Evolutionary conservation across 2,329 filamentous ascomycete genomes (phyloP).

Genomic region (Neoascochyta sp.): DNA sequence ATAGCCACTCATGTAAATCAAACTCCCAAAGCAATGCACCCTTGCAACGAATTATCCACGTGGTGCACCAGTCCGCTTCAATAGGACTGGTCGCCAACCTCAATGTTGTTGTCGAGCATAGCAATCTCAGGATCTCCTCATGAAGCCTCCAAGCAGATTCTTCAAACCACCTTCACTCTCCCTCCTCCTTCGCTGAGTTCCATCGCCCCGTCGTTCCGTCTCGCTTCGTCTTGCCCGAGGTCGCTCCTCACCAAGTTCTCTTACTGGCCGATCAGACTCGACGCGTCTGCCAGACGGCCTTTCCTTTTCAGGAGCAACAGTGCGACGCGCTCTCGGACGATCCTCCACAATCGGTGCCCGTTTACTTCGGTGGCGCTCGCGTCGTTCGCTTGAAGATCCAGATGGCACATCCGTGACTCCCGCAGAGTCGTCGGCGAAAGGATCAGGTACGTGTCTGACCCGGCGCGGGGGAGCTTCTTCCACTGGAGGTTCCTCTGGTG

Average conservation of each 20-base stretch:
- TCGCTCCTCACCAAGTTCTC: slow-evolving; percentile 22
- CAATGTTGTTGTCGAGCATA: not conserved
- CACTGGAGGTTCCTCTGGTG: slow-evolving; percentile 20
- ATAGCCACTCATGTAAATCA: slow-evolving; percentile 2
- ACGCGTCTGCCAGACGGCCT: slow-evolving; percentile 26
- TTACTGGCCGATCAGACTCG: slow-evolving; percentile 28
- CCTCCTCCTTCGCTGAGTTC: slow-evolving; percentile 25
- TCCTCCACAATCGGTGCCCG: slow-evolving; percentile 29
- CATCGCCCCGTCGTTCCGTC: slow-evolving; percentile 16
- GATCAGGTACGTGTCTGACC: slow-evolving; percentile 6
- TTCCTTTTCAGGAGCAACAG: slow-evolving; percentile 29
- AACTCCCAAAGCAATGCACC: not conserved
- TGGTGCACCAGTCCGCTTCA: not conserved
- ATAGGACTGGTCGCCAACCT: not conserved
- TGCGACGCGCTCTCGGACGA: slow-evolving; percentile 23
- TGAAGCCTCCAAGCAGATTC: slow-evolving; percentile 30
- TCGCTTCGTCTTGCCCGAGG: slow-evolving; percentile 23
- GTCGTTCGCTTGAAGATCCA: slow-evolving; percentile 27
- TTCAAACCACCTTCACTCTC: slow-evolving; percentile 29
- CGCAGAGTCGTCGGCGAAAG: slow-evolving; percentile 24
- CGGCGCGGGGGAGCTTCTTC: slow-evolving; percentile 7
- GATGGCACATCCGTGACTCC: slow-evolving; percentile 24
- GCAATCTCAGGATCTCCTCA: slow-evolving; percentile 16
- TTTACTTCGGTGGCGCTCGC: slow-evolving; percentile 21
- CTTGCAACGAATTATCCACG: not conserved